Evolutionary conservation across 1,284 basidiomycete genomes (phyloP).

Genomic region (Calocybe gambosa): DNA sequence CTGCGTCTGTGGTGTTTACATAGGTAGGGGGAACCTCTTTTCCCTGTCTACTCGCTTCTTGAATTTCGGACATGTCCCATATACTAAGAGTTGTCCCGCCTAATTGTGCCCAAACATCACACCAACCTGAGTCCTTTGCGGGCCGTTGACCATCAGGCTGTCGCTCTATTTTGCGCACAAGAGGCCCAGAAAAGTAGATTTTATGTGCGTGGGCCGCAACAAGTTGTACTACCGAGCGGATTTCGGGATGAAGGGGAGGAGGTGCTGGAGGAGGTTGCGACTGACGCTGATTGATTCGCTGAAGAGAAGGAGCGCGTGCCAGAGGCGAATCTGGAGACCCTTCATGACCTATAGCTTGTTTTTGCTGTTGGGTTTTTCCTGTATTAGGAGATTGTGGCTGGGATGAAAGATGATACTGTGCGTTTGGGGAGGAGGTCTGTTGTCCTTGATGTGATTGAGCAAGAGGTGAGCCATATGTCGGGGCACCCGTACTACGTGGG

Average conservation of each 20-base stretch:
- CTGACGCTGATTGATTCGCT: slow-evolving; percentile 4
- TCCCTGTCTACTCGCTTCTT: slow-evolving; percentile 74
- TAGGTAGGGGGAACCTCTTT: slow-evolving; percentile 82
- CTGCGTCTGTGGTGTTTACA: slow-evolving; percentile 83
- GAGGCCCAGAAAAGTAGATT: slow-evolving; percentile 77
- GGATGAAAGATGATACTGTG: background rate
- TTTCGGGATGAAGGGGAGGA: slow-evolving; percentile 61
- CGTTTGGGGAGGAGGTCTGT: background rate
- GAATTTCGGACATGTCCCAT: slow-evolving; percentile 84
- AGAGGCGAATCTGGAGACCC: slow-evolving; percentile 5
- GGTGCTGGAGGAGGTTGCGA: slow-evolving; percentile 14
- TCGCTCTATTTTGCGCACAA: slow-evolving; percentile 67
- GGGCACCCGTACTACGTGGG: background rate
- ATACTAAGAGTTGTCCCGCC: slow-evolving; percentile 89
- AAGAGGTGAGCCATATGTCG: slow-evolving; percentile 5
- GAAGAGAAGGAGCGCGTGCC: slow-evolving; percentile 8
- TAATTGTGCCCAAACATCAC: slow-evolving; percentile 89
- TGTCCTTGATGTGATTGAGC: slow-evolving; percentile 8
- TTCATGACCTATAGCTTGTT: slow-evolving; percentile 4
- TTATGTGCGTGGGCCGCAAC: slow-evolving; percentile 69
- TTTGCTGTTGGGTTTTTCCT: slow-evolving; percentile 1
- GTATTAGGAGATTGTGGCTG: background rate
- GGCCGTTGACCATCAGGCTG: slow-evolving; percentile 72
- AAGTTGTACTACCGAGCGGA: slow-evolving; percentile 66
- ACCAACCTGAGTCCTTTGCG: slow-evolving; percentile 79